phyloP scores from a whole-genome alignment of 2,329 filamentous ascomycete species.

The Pestalotiopsis sp. region DNA sequence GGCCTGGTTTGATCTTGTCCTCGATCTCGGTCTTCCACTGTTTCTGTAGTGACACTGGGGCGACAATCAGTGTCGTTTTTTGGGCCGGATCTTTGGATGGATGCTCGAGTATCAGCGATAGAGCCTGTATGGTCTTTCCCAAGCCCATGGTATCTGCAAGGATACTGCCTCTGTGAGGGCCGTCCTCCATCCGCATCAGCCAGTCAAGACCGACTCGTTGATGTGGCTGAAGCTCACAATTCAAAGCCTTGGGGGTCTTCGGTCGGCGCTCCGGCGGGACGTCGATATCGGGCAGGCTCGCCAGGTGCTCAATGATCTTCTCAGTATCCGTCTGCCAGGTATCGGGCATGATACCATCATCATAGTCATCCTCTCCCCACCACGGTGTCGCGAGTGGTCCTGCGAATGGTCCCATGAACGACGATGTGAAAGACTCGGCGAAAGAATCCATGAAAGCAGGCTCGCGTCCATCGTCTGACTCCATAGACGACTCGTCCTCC shows the following conservation, averaged over 20 bases:
- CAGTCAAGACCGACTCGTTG: constrained; percentile 31
- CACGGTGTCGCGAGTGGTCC: too few species aligned
- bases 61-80: constrained; percentile 30
- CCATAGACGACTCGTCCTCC: not conserved
- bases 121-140: constrained; percentile 33
- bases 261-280: constrained; percentile 19
- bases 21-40: constrained; percentile 19
- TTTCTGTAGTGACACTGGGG: constrained; percentile 11
- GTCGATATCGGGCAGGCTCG: constrained; percentile 15
- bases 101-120: constrained; percentile 29
- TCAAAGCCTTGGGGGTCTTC: constrained; percentile 22
- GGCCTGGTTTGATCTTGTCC: constrained; percentile 27
- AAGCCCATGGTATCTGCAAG: constrained; percentile 34
- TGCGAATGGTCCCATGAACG: too few species aligned
- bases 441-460: not conserved
- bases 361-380: not conserved
- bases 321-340: not conserved
- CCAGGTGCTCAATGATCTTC: not conserved
- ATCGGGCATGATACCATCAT: not conserved
- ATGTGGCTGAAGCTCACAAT: constrained; percentile 27
- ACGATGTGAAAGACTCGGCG: too few species aligned
- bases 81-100: constrained; percentile 22
- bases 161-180: constrained; percentile 27
- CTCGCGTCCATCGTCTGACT: not conserved
- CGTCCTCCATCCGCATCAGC: constrained; percentile 30